Conservation (phyloP, 257 asterid genomes). For the Mentha longifolia region DNA sequence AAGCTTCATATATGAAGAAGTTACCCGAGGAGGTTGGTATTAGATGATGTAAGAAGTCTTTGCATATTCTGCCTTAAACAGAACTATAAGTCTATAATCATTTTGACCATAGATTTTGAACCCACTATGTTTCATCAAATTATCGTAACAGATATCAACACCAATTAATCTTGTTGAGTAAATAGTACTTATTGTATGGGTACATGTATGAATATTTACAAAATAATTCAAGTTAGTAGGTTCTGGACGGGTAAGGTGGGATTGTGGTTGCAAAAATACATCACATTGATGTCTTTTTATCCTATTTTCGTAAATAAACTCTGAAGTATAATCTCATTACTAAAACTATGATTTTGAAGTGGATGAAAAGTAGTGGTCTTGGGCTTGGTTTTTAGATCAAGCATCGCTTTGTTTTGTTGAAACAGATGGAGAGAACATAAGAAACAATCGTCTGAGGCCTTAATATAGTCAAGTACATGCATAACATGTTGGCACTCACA, state of each 20-base stretch:
- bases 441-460: slow-evolving; percentile 8
- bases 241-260: not conserved
- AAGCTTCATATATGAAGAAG: slow-evolving; percentile 12
- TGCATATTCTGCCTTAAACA: slow-evolving; percentile 9
- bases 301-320: not conserved
- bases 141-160: not conserved
- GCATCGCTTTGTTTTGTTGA: slow-evolving; percentile 23
- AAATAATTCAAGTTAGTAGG: not conserved
- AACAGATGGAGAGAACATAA: slow-evolving; percentile 20
- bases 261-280: not conserved
- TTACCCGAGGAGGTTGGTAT: slow-evolving; percentile 15
- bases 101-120: not conserved
- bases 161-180: not conserved
- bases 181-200: not conserved
- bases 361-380: slow-evolving; percentile 17
- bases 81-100: not conserved
- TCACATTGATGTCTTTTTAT: not conserved
- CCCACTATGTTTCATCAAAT: not conserved
- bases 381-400: not conserved
- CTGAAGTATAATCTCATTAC: not conserved
- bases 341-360: slow-evolving; percentile 18
- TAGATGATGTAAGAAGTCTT: slow-evolving; percentile 1
- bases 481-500: too few relatives aligned
- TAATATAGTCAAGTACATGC: not conserved
- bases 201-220: not conserved